Evolutionary conservation across 768 basidiomycete genomes (phyloP), one percentile per base, ranked within the genome.

Genomic region (Favolaschia claudopus): DNA sequence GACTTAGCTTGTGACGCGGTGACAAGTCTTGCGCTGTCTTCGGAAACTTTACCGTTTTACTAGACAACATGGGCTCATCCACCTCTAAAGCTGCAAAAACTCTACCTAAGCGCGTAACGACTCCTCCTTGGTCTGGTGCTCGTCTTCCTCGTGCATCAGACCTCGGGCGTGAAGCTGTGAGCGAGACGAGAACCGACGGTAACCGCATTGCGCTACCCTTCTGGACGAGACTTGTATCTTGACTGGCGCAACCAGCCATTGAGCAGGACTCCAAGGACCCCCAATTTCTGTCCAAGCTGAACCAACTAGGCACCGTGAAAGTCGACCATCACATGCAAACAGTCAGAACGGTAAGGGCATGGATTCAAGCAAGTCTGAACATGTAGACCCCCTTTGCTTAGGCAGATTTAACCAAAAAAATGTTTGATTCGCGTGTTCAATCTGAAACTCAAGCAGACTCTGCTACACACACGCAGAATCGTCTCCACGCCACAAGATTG

Each of bases 181-280:
- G 80, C 61, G 85, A 87, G 67, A 79, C 67, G 5, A 85, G 77
- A 67, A 79, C 75, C 47, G 75, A 82, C 74, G 82, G 88, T 82
- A 46, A 33, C 63, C 40, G 12, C 27, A 29, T 10, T 32, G 31
- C 38, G n/a, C 24, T 25, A 63, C 42, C 37, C 7, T 49, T 39
- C 42, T 34, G 45, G 57, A 42, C 51, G 33, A 32, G 17, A 22
- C 20, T 10, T 36, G 29, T 44, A n/a, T n/a, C n/a, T 40, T 58
- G 34, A 48, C 34, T 13, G 9, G 27, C 14, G 19, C 31, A 32
- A 38, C 39, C 63, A 91, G 90, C 76, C 8, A 86, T 91, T 65
- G 78, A 85, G 52, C 74, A 68, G 50, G 91, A 94, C 64, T 80
- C 85, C n/a, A 78, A 76, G 52, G 91, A 95, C 66, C 89, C 89